phyloP scores from a whole-genome alignment of 2,329 filamentous ascomycete genomes.

The Coccinonectria pachysandricola region DNA sequence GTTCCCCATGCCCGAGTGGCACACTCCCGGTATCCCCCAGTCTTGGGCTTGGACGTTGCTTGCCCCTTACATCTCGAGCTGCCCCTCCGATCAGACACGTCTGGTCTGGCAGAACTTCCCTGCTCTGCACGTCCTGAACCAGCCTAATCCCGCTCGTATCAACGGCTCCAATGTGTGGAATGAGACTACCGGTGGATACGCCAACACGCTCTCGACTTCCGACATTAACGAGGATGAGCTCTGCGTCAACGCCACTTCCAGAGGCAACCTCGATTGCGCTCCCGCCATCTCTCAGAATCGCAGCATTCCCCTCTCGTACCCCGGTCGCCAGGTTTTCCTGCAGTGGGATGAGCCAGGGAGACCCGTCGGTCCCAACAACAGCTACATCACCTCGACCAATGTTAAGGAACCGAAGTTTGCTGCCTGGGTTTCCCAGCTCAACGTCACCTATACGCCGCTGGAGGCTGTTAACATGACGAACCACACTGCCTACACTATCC shows the following conservation, averaged over 20 bases:
- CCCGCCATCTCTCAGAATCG: conserved; percentile 60
- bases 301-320: conserved; percentile 59
- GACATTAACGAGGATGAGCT: conserved; percentile 33
- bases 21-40: conserved; percentile 69
- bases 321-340: conserved; percentile 61
- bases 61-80: conserved; percentile 70
- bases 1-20: conserved; percentile 76
- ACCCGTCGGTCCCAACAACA: conserved; percentile 69
- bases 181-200: conserved; percentile 52
- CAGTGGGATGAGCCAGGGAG: conserved; percentile 62
- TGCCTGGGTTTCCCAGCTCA: conserved; percentile 68
- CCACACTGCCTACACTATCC: conserved; percentile 55
- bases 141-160: conserved; percentile 62
- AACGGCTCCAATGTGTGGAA: conserved; percentile 51
- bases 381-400: conserved; percentile 57
- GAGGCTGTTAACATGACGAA: conserved; percentile 34
- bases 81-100: conserved; percentile 61
- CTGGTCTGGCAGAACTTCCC: conserved; percentile 83
- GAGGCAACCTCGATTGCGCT: conserved; percentile 46
- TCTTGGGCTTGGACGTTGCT: conserved; percentile 77
- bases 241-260: conserved; percentile 47
- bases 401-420: conserved; percentile 56
- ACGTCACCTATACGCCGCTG: conserved; percentile 59
- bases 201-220: conserved; percentile 42
- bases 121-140: conserved; percentile 58